Percentiles rank a stretch among this genome's conserved stretches.
These are phyloP conservation scores for Phytophthora pseudosyringae DNA, from an alignment of 352 stramenopile genomes.

Conservation along the genomic window DNA sequence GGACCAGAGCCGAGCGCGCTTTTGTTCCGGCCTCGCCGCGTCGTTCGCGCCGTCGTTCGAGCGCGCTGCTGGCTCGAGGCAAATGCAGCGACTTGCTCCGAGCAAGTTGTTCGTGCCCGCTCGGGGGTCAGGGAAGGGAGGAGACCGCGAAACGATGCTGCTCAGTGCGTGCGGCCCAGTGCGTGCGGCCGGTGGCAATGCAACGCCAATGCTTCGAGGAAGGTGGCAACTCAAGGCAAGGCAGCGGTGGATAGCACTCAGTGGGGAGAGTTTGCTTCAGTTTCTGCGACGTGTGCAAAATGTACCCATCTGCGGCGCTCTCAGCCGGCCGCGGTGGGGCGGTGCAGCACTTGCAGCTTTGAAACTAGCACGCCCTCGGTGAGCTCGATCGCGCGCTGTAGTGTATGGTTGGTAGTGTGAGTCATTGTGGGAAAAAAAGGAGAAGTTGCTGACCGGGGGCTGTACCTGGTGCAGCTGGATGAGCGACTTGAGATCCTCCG, in stretches of 20 bases:
- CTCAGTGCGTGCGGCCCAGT: not conserved
- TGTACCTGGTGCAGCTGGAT: constrained; percentile 67
- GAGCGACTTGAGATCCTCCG: constrained; percentile 55
- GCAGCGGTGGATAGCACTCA: constrained; percentile 14
- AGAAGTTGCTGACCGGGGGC: not conserved
- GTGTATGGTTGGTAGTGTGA: not conserved
- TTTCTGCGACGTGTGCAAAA: constrained; percentile 39
- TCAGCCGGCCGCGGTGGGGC: constrained; percentile 13
- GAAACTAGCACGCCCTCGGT: constrained; percentile 60
- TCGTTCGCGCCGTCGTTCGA: constrained; percentile 1
- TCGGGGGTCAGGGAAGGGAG: constrained; percentile 10
- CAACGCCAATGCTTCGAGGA: not conserved
- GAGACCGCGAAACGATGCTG: constrained; percentile 12
- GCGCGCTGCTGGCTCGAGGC: not conserved
- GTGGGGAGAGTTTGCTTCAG: constrained; percentile 17
- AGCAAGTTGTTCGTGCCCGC: not conserved
- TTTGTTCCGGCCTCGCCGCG: constrained; percentile 15
- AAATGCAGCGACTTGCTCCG: no score
- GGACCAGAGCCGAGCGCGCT: constrained; percentile 6
- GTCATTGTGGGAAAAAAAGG: not conserved
- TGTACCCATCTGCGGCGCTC: constrained; percentile 14
- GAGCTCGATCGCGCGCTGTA: constrained; percentile 54
- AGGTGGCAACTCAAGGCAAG: not conserved
- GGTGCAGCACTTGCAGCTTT: constrained; percentile 50
- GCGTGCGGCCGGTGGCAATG: not conserved